phyloP scores from a whole-genome alignment of 306 rosid genomes.

The Medicago lupulina region DNA sequence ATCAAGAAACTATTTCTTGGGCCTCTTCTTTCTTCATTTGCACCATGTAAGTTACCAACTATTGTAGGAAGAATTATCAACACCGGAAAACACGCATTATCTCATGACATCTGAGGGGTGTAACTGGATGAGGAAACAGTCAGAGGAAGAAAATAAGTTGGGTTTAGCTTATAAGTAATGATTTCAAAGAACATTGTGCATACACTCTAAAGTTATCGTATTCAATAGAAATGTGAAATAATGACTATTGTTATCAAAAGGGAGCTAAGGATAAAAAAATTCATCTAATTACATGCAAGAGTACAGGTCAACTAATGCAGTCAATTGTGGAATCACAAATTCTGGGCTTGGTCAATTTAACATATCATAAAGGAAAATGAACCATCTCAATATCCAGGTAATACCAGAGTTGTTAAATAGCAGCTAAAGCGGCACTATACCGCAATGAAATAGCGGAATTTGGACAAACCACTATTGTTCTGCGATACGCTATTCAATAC shows the following conservation, averaged over 20 bases:
- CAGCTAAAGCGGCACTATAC: too few species aligned
- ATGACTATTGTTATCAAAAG: constrained; percentile 3
- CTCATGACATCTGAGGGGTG: constrained; percentile 3
- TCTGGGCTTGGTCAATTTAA: not conserved
- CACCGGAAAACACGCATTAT: not conserved
- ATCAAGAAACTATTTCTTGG: not conserved
- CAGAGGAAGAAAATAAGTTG: not conserved
- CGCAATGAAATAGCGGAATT: too few species aligned
- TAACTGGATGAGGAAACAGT: not conserved
- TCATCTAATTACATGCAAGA: constrained; percentile 10
- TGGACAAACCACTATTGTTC: too few species aligned
- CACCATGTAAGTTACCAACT: not conserved
- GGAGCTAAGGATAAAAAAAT: constrained; percentile 3
- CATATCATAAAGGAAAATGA: constrained; percentile 13
- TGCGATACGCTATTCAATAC: too few species aligned
- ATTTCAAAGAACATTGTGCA: not conserved
- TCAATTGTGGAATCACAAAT: constrained; percentile 7
- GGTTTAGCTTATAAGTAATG: not conserved
- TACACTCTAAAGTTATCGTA: constrained; percentile 11
- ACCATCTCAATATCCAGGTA: constrained; percentile 10
- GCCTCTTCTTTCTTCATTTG: constrained; percentile 31
- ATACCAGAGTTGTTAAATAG: not conserved
- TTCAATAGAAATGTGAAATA: constrained; percentile 1
- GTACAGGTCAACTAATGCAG: not conserved
- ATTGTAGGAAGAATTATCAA: constrained; percentile 8